These are phyloP conservation scores for Colletotrichum sp. DNA, from an alignment of 2,329 filamentous ascomycete species.

Conservation along the genomic window DNA sequence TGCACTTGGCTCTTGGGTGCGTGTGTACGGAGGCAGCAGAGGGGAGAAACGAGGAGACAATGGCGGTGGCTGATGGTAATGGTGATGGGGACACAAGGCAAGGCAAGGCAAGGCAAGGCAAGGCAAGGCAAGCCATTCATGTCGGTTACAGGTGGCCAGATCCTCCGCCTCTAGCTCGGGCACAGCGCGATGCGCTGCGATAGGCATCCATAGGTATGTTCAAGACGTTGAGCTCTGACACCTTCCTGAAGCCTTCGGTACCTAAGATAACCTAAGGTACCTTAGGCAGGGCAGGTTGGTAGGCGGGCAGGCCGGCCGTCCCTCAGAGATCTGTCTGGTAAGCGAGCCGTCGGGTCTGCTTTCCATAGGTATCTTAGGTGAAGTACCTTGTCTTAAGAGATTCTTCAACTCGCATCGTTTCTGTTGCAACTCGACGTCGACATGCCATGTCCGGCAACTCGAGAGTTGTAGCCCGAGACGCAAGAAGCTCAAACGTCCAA, in stretches of 20 bases:
- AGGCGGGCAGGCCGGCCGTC: neutral
- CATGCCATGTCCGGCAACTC: neutral
- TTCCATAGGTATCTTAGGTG: neutral
- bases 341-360: neutral
- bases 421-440: neutral
- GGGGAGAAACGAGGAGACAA: neutral
- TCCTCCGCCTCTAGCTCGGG: neutral
- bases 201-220: neutral
- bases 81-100: neutral
- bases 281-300: neutral
- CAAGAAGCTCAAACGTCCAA: neutral
- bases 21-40: neutral
- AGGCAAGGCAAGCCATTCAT: neutral
- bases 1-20: neutral
- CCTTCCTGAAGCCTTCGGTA: neutral
- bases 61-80: neutral
- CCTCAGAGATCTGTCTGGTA: neutral
- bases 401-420: neutral
- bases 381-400: neutral
- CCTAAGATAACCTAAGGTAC: neutral
- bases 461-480: neutral
- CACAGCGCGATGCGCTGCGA: neutral
- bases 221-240: too few species aligned
- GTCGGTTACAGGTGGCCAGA: neutral
- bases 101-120: neutral